Evolutionary conservation across 1,284 basidiomycete genomes (phyloP).

Genomic region (Pyrrhoderma lamaoense): DNA sequence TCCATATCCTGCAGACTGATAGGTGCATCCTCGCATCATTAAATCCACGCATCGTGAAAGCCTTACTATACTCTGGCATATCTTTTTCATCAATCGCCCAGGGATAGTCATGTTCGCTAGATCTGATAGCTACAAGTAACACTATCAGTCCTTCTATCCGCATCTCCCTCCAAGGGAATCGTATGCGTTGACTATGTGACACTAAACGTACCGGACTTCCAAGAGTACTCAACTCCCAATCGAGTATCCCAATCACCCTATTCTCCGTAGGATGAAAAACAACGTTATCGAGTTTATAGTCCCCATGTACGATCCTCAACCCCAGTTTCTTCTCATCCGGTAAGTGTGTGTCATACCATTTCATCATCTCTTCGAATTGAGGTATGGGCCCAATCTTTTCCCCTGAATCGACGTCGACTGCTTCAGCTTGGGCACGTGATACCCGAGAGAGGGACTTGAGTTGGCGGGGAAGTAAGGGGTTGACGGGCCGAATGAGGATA

Average conservation of each 20-base stretch:
- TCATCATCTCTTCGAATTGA: conserved; percentile 61
- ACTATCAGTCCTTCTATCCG: conserved; percentile 1
- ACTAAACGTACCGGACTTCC: conserved; percentile 62
- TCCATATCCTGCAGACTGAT: conserved; percentile 72
- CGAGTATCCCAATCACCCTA: conserved; percentile 87
- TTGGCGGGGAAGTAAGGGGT: conserved; percentile 89
- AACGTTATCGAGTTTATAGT: conserved; percentile 95
- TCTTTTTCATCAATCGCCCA: conserved; percentile 60
- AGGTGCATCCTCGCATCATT: conserved; percentile 58
- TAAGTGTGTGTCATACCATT: conserved; percentile 70
- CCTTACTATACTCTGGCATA: conserved; percentile 25
- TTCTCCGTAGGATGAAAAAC: conserved; percentile 92
- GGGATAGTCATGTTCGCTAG: conserved; percentile 85
- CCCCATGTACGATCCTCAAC: conserved; percentile 84
- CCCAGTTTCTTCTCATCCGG: conserved; percentile 63
- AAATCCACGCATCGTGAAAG: conserved; percentile 38
- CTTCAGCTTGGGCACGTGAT: conserved; percentile 63
- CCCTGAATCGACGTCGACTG: conserved; percentile 56
- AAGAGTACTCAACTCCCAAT: conserved; percentile 95
- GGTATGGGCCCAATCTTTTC: conserved; percentile 63
- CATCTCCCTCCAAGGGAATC: neutral
- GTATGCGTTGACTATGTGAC: neutral
- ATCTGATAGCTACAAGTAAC: conserved; percentile 78
- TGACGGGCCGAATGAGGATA: conserved; percentile 73
- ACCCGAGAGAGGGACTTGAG: conserved; percentile 78